These are phyloP conservation scores for Hymenoscyphus linearis DNA, from an alignment of 2,329 filamentous ascomycete species.

Conservation along the genomic window DNA sequence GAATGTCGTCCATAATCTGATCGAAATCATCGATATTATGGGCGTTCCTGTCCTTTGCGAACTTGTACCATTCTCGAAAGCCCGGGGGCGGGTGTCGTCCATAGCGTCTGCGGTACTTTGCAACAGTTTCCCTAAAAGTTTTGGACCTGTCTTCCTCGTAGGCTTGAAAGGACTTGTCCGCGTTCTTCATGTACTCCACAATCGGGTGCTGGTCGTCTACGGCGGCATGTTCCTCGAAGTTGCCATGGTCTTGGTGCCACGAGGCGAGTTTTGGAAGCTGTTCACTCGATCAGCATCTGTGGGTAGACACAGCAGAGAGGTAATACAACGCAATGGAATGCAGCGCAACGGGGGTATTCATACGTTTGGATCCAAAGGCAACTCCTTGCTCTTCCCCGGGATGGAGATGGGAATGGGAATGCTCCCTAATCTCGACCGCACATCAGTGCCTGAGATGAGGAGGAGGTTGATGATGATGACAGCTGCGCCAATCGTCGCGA, in stretches of 20 bases:
- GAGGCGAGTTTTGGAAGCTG: slow-evolving; percentile 25
- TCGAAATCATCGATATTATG: slow-evolving; percentile 59
- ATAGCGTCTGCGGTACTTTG: slow-evolving; percentile 49
- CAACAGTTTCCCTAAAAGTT: slow-evolving; percentile 46
- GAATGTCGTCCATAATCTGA: slow-evolving; percentile 57
- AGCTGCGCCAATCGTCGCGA: slow-evolving; percentile 19
- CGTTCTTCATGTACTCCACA: slow-evolving; percentile 29
- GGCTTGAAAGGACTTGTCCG: slow-evolving; percentile 27
- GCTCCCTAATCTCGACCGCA: slow-evolving; percentile 23
- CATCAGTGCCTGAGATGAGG: slow-evolving; percentile 24
- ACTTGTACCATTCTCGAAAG: slow-evolving; percentile 56
- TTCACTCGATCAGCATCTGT: slow-evolving; percentile 3
- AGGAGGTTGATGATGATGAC: slow-evolving; percentile 27
- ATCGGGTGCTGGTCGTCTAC: slow-evolving; percentile 31
- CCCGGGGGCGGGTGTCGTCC: slow-evolving; percentile 58
- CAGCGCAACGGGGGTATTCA: slow-evolving; percentile 1
- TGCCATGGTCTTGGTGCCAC: slow-evolving; percentile 23
- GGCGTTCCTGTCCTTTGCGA: slow-evolving; percentile 46
- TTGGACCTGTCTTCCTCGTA: slow-evolving; percentile 36
- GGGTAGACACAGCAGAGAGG: neutral
- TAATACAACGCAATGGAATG: neutral
- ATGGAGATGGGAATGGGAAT: slow-evolving; percentile 18
- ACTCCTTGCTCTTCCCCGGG: slow-evolving; percentile 8
- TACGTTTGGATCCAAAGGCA: slow-evolving; percentile 20
- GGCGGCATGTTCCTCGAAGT: slow-evolving; percentile 23